Conservation (phyloP, 495 filamentous ascomycete species). For the Neurospora sp. region DNA sequence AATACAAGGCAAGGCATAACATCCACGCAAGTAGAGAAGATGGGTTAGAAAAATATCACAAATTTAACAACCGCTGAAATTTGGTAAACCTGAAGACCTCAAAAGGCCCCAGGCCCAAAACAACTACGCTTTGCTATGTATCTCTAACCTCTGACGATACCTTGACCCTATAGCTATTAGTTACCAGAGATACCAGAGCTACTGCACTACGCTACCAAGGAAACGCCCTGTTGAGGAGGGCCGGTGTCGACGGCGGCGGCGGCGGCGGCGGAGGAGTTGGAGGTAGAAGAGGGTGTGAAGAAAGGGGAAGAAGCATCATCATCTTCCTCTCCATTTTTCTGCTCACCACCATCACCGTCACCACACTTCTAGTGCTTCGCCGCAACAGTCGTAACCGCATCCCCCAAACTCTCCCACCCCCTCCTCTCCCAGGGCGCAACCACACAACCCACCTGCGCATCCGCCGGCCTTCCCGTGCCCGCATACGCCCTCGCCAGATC, state of each 20-base stretch:
- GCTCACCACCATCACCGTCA: neutral
- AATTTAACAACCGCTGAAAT: neutral
- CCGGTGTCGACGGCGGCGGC: neutral
- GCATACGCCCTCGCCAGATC: slow-evolving; percentile 69
- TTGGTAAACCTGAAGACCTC: neutral
- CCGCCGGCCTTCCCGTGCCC: slow-evolving; percentile 57
- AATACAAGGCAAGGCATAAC: no score
- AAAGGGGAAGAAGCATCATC: neutral
- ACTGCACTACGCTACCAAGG: neutral
- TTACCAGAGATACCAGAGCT: neutral
- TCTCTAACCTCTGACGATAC: neutral
- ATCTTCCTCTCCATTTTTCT: neutral
- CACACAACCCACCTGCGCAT: slow-evolving; percentile 70
- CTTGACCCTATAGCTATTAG: no score
- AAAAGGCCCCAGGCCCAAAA: neutral
- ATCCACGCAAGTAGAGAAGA: neutral
- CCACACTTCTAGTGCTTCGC: neutral
- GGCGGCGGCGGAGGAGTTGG: neutral
- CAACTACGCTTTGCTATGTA: neutral
- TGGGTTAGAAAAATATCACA: neutral
- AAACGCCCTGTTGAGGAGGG: neutral
- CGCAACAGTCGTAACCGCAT: slow-evolving; percentile 12
- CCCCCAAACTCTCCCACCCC: slow-evolving; percentile 49
- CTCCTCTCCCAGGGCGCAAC: slow-evolving; percentile 65
- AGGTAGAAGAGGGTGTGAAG: neutral